A percentile compares a stretch with the other conserved stretches of the same genome.
Conservation (phyloP, 1,139 yeast genomes). For the Geotrichum histeridarum region DNA sequence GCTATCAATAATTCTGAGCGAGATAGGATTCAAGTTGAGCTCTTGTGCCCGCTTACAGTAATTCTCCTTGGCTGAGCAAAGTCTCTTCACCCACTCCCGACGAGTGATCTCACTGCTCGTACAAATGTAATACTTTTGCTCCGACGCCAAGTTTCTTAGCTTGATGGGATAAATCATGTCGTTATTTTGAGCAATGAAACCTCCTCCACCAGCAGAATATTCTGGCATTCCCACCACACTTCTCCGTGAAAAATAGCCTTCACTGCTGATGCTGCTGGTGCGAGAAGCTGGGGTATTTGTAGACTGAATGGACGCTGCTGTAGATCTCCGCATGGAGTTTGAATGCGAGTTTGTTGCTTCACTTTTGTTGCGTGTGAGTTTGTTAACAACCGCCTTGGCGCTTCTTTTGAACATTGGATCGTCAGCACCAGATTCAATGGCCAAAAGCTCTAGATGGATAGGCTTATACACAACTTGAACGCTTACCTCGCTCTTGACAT, state of each 20-base stretch:
- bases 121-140: constrained; percentile 15
- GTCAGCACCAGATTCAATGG: constrained; percentile 34
- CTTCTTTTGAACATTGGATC: constrained; percentile 35
- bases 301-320: not conserved
- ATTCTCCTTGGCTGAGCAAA: constrained; percentile 9
- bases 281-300: not conserved
- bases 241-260: not conserved
- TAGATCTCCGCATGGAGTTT: not conserved
- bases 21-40: constrained; percentile 9
- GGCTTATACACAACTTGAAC: constrained; percentile 38
- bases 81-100: constrained; percentile 10
- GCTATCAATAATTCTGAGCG: constrained; percentile 8
- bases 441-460: constrained; percentile 40
- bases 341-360: not conserved
- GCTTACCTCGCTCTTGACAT: constrained; percentile 33
- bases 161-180: constrained; percentile 16
- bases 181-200: constrained; percentile 4
- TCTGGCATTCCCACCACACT: not conserved
- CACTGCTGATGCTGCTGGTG: not conserved
- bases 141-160: constrained; percentile 14
- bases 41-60: constrained; percentile 6
- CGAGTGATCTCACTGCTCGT: constrained; percentile 11
- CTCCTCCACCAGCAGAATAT: not conserved
- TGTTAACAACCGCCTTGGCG: constrained; percentile 8
- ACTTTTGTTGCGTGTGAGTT: constrained; percentile 12